Conservation (phyloP, 1,284 basidiomycete species). For the Cerrena zonata region DNA sequence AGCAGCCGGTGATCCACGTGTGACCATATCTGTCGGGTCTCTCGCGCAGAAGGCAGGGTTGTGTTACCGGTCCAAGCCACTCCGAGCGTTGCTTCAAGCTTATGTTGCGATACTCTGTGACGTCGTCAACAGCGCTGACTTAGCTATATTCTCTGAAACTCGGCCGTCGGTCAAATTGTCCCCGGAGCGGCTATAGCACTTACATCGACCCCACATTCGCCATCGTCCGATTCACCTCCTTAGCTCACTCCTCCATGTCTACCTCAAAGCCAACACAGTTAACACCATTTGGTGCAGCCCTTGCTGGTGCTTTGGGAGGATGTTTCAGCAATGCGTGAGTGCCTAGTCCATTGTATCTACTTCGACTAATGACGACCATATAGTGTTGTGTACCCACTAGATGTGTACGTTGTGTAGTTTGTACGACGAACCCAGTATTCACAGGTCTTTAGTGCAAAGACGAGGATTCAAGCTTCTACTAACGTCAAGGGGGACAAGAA, state of each 20-base stretch:
- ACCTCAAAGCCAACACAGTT: conserved; percentile 56
- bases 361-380: background rate
- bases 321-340: conserved; percentile 90
- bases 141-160: background rate
- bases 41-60: no score
- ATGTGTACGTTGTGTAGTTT: conserved; percentile 60
- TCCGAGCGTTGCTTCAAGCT: background rate
- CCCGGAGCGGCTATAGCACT: no score
- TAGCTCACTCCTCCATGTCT: conserved; percentile 36
- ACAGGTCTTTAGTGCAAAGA: conserved; percentile 91
- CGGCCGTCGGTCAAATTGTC: no score
- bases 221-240: background rate
- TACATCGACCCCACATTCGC: conserved; percentile 2
- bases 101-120: background rate
- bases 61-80: no score
- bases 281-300: conserved; percentile 87
- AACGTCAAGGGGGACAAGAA: conserved; percentile 45
- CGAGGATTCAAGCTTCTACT: conserved; percentile 79
- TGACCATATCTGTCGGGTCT: background rate
- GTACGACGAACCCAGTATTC: conserved; percentile 4
- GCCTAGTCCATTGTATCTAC: background rate
- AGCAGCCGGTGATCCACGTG: background rate
- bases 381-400: conserved; percentile 91
- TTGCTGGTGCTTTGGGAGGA: conserved; percentile 91
- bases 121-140: background rate